A percentile compares a stretch with the other conserved stretches of the same genome.
Evolutionary conservation across 108 stramenopile species (phyloP).

Genomic region (Nitzschia putrida): DNA sequence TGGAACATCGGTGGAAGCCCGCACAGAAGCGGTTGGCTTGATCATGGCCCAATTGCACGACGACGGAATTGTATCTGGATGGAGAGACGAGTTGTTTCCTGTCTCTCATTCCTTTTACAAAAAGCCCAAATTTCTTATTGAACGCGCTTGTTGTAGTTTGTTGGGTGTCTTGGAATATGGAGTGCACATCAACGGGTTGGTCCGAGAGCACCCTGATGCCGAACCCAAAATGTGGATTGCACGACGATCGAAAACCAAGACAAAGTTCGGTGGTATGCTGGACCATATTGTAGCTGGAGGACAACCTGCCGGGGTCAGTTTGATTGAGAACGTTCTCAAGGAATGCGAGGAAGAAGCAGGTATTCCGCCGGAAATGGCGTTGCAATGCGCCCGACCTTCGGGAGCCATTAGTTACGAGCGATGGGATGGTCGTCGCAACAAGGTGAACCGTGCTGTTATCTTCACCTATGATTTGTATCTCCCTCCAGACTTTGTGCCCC

Average conservation of each 20-base stretch:
- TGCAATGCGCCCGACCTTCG: constrained; percentile 46
- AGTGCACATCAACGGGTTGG: constrained; percentile 76
- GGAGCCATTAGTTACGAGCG: constrained; percentile 81
- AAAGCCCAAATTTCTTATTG: constrained; percentile 70
- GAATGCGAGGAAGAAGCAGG: constrained; percentile 91
- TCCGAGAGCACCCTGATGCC: constrained; percentile 23
- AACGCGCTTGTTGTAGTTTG: constrained; percentile 74
- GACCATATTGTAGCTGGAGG: constrained; percentile 94
- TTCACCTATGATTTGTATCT: constrained; percentile 86
- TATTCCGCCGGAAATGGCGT: constrained; percentile 59
- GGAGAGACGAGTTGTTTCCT: constrained; percentile 83
- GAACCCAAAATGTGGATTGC: constrained; percentile 85
- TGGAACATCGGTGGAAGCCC: constrained; percentile 47
- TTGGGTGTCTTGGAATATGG: constrained; percentile 80
- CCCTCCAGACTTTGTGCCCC: constrained; percentile 71
- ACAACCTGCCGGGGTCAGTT: constrained; percentile 71
- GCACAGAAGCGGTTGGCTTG: constrained; percentile 57
- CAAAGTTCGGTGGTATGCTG: constrained; percentile 82
- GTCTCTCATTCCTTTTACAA: constrained; percentile 62
- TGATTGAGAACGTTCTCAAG: constrained; percentile 86
- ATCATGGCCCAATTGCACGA: constrained; percentile 61
- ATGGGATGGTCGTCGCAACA: constrained; percentile 33
- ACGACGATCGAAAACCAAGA: constrained; percentile 72
- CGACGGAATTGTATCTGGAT: constrained; percentile 70
- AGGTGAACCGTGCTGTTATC: constrained; percentile 67